Percentiles rank a stretch among this genome's conserved stretches.
Evolutionary conservation across 768 basidiomycete species (phyloP).

Genomic region (Neoboletus magnificus): DNA sequence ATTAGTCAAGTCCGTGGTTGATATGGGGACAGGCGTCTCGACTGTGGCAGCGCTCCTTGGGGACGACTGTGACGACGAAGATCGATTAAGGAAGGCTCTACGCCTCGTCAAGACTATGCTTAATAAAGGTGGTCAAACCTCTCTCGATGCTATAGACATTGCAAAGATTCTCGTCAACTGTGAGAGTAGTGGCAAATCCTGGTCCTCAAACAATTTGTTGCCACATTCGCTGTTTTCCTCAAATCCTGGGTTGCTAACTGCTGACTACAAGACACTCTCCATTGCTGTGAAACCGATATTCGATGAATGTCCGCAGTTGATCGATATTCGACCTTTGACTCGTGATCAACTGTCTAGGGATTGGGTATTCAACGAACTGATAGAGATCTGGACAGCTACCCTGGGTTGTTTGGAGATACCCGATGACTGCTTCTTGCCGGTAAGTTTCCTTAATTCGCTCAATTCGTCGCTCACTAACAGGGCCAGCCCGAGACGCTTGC

Average conservation of each 20-base stretch:
- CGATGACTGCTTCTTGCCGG: slow-evolving; percentile 47
- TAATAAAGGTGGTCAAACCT: slow-evolving; percentile 46
- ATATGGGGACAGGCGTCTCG: slow-evolving; percentile 56
- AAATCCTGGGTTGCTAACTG: slow-evolving; percentile 51
- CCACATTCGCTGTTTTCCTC: slow-evolving; percentile 55
- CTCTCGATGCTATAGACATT: slow-evolving; percentile 54
- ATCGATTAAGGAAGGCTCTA: slow-evolving; percentile 43
- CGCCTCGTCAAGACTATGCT: slow-evolving; percentile 56
- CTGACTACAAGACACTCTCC: slow-evolving; percentile 48
- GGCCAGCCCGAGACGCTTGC: slow-evolving; percentile 44
- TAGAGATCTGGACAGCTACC: slow-evolving; percentile 53
- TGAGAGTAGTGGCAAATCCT: slow-evolving; percentile 35
- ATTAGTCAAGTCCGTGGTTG: slow-evolving; percentile 49
- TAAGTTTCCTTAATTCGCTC: slow-evolving; percentile 31
- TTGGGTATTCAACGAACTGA: slow-evolving; percentile 51
- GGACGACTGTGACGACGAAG: slow-evolving; percentile 38
- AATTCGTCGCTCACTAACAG: slow-evolving; percentile 2
- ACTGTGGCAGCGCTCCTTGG: slow-evolving; percentile 55
- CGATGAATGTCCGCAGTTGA: slow-evolving; percentile 49
- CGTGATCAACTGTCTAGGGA: slow-evolving; percentile 52
- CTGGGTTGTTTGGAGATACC: slow-evolving; percentile 43
- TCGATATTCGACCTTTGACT: slow-evolving; percentile 56
- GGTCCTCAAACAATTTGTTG: slow-evolving; percentile 49
- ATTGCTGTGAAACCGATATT: slow-evolving; percentile 49
- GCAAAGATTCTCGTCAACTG: slow-evolving; percentile 40